Evolutionary conservation across 768 basidiomycete genomes (phyloP), one percentile per base, ranked within the genome.

Genomic region (Amanita rubescens): DNA sequence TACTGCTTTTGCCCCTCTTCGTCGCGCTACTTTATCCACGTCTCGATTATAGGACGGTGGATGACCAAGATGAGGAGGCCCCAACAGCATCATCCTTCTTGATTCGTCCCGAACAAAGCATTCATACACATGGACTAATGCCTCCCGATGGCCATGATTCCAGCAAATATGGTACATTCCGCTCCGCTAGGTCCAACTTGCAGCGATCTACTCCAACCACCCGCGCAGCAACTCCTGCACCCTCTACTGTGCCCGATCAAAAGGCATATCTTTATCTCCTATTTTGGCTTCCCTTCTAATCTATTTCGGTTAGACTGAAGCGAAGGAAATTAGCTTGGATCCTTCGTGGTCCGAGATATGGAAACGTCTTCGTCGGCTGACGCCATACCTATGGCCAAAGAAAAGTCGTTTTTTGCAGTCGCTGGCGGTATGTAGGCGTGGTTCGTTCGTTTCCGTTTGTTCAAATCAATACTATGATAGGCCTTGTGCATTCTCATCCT

Each of bases 361-460:
- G 68, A 71, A 65, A 14, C 82, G 91, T 41, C 69, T 94, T 54
- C 71, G 72, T 45, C 79, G 79, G 44, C 73, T 95, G 38, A 67
- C 76, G 12, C 93, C 92, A 1, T 87, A 88, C 69, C 79, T 95
- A 8, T 95, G 92, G 91, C 93, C 93, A 5, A 75, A 76, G 32
- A 86, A 82, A 57, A 79, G 73, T 56, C 63, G 65, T 30, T 75
- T 75, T 54, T 74, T 95, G 3, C 91, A 94, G 66, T 62, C 85
- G 38, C 68, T 88, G 51, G 87, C 86, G 5, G 78, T 86, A 63
- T 59, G 77, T 72, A 7, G n/a, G n/a, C n/a, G n/a, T n/a, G n/a
- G 32, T 35, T 54, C 55, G 19, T 34, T 45, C 51, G 57, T 24
- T 12, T 51, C 8, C 9, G 17, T 3, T 49, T 22, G 14, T 30